A percentile compares a stretch with the other conserved stretches of the same genome.
Evolutionary conservation across 805 yeast genomes (phyloP).

Genomic region (Candida andamanensis): DNA sequence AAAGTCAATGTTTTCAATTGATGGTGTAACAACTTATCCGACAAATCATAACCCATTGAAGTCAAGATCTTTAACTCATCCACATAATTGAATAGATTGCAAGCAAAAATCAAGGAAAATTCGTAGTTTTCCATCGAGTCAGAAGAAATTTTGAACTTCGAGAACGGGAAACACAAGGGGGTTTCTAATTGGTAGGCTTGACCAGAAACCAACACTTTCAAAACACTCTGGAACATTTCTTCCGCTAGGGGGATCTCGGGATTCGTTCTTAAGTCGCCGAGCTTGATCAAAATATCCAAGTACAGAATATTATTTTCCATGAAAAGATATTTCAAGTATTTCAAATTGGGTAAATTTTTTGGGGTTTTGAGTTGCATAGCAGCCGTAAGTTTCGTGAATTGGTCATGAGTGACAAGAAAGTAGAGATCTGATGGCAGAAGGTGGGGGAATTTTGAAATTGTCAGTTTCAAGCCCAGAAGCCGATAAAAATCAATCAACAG

Average conservation of each 20-base stretch:
- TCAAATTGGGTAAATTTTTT: background rate
- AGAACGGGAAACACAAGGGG: slow-evolving; percentile 5
- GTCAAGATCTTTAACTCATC: slow-evolving; percentile 14
- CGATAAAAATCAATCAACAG: slow-evolving; percentile 21
- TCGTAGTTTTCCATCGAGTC: slow-evolving; percentile 16
- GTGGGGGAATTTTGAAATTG: slow-evolving; percentile 12
- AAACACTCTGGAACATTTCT: slow-evolving; percentile 1
- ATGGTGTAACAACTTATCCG: background rate
- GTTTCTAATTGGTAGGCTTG: slow-evolving; percentile 4
- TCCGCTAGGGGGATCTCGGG: background rate
- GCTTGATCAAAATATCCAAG: slow-evolving; percentile 5
- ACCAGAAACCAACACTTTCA: slow-evolving; percentile 10
- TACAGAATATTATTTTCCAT: background rate
- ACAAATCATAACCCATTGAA: slow-evolving; percentile 6
- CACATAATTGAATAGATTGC: slow-evolving; percentile 13
- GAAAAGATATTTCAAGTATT: slow-evolving; percentile 4
- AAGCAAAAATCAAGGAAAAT: slow-evolving; percentile 14
- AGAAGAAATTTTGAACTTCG: slow-evolving; percentile 11
- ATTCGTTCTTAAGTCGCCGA: slow-evolving; percentile 1
- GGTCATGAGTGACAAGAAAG: slow-evolving; percentile 1
- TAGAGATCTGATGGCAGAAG: slow-evolving; percentile 7
- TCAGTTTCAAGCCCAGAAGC: slow-evolving; percentile 16
- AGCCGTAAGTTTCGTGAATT: slow-evolving; percentile 4
- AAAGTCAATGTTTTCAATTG: slow-evolving; percentile 2
- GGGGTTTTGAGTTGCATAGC: background rate